These are phyloP conservation scores for Oryza officinalis DNA, from an alignment of 176 grass and related monocot species.

Conservation along the genomic window DNA sequence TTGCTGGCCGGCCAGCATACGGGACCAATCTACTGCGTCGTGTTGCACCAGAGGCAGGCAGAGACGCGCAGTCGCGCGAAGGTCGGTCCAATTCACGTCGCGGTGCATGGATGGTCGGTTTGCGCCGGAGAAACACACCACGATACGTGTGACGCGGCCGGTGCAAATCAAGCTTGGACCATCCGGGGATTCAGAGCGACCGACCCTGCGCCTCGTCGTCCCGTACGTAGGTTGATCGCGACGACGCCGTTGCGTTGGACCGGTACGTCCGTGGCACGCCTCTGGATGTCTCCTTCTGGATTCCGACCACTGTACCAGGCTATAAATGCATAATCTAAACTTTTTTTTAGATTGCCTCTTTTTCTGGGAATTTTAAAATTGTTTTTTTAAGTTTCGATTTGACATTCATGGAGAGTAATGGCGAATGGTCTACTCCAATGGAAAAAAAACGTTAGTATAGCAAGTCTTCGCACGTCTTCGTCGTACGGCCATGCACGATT, in stretches of 20 bases:
- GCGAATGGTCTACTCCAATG: not conserved
- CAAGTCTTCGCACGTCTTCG: not conserved
- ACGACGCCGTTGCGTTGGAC: not conserved
- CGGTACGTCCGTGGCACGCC: not conserved
- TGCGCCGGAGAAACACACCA: not conserved
- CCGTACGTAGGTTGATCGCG: not conserved
- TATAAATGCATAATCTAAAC: not conserved
- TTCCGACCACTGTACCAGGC: not conserved
- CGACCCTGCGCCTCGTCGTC: not conserved
- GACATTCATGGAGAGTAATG: not conserved
- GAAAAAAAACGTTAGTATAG: not conserved
- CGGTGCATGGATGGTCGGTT: slow-evolving; percentile 6
- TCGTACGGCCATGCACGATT: not conserved
- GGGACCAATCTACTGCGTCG: not conserved
- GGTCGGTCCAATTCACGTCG: not conserved
- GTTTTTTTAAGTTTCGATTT: not conserved
- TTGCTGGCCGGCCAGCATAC: not conserved
- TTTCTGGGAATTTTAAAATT: not conserved
- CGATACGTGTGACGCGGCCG: not conserved
- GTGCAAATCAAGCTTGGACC: not conserved
- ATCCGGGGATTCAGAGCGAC: not conserved
- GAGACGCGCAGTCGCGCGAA: not conserved
- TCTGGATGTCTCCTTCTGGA: not conserved
- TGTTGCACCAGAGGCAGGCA: not conserved
- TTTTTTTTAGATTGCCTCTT: not conserved